Conservation (phyloP, 495 filamentous ascomycete species). For the Lasiosphaeris hirsuta region DNA sequence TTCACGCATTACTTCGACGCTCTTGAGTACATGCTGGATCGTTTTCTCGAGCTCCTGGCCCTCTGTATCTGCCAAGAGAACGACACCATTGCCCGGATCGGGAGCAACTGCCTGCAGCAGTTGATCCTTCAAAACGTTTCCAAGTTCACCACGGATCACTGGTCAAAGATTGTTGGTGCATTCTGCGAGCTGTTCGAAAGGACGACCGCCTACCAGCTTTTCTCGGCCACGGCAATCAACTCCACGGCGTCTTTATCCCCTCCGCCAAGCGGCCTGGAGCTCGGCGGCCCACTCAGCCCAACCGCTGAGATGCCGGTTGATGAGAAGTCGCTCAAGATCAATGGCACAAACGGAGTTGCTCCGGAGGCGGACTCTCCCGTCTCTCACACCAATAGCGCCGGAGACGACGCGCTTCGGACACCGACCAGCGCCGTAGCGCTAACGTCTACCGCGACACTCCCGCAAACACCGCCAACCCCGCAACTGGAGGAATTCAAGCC, state of each 20-base stretch:
- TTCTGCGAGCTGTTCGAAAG: slow-evolving; percentile 94
- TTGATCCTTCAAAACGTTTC: slow-evolving; percentile 92
- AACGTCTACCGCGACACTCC: slow-evolving; percentile 23
- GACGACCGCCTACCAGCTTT: slow-evolving; percentile 91
- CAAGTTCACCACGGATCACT: slow-evolving; percentile 83
- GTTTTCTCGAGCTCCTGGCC: slow-evolving; percentile 87
- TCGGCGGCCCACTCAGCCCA: slow-evolving; percentile 40
- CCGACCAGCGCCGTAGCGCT: not conserved
- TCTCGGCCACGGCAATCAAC: slow-evolving; percentile 73
- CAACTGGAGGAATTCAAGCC: slow-evolving; percentile 89
- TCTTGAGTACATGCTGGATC: slow-evolving; percentile 92
- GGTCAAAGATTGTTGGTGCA: slow-evolving; percentile 87
- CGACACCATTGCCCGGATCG: slow-evolving; percentile 95
- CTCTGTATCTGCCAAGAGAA: slow-evolving; percentile 99
- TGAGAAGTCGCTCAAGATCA: slow-evolving; percentile 60
- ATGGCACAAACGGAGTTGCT: slow-evolving; percentile 44
- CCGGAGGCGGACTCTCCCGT: slow-evolving; percentile 25
- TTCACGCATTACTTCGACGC: slow-evolving; percentile 98
- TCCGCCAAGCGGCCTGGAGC: slow-evolving; percentile 42
- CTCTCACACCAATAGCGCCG: slow-evolving; percentile 30
- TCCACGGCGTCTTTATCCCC: slow-evolving; percentile 43
- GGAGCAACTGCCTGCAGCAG: slow-evolving; percentile 95
- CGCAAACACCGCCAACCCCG: slow-evolving; percentile 25
- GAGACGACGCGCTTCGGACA: slow-evolving; percentile 16
- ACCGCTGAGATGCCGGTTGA: slow-evolving; percentile 39